A percentile compares a stretch with the other conserved stretches of the same genome.
These are phyloP conservation scores for Penicillium psychrofluorescens DNA, from an alignment of 495 filamentous ascomycete species.

Conservation along the genomic window DNA sequence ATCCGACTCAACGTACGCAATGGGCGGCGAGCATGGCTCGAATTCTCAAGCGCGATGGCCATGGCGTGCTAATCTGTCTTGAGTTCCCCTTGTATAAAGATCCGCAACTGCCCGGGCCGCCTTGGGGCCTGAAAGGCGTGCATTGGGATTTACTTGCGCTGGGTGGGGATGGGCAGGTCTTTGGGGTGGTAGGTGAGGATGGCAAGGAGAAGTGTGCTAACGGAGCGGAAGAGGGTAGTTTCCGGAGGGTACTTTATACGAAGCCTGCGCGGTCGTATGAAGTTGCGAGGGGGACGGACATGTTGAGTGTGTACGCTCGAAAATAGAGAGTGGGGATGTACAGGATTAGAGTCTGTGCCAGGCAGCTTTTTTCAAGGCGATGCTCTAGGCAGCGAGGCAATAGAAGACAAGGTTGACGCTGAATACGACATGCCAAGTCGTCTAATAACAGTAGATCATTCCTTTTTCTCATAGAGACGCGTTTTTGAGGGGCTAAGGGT, in stretches of 20 bases:
- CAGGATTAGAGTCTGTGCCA: too few relatives aligned
- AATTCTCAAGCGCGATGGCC: conserved; percentile 9
- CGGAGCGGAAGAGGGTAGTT: conserved; percentile 2
- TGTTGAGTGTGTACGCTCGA: conserved; percentile 18
- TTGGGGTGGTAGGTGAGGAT: background rate
- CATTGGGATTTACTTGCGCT: conserved; percentile 25
- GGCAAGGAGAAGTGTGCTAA: background rate
- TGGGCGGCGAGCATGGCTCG: conserved; percentile 30
- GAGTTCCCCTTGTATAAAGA: conserved; percentile 37
- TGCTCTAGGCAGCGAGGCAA: too few relatives aligned
- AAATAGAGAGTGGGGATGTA: conserved; percentile 1
- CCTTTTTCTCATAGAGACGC: too few relatives aligned
- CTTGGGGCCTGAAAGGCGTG: conserved; percentile 28
- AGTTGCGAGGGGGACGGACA: conserved; percentile 17
- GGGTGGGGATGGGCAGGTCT: conserved; percentile 12
- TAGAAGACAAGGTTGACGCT: too few relatives aligned
- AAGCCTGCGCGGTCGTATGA: conserved; percentile 19
- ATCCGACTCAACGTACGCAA: conserved; percentile 21
- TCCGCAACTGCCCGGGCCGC: conserved; percentile 26
- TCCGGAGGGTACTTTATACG: conserved; percentile 12
- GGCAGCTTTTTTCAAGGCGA: too few relatives aligned
- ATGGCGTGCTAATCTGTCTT: conserved; percentile 31
- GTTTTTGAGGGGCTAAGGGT: too few relatives aligned
- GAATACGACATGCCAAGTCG: too few relatives aligned
- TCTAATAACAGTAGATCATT: too few relatives aligned